Percentiles rank a stretch among this genome's conserved stretches.
Conservation (phyloP, 768 basidiomycete species). For the Coprinellus micaceus region DNA sequence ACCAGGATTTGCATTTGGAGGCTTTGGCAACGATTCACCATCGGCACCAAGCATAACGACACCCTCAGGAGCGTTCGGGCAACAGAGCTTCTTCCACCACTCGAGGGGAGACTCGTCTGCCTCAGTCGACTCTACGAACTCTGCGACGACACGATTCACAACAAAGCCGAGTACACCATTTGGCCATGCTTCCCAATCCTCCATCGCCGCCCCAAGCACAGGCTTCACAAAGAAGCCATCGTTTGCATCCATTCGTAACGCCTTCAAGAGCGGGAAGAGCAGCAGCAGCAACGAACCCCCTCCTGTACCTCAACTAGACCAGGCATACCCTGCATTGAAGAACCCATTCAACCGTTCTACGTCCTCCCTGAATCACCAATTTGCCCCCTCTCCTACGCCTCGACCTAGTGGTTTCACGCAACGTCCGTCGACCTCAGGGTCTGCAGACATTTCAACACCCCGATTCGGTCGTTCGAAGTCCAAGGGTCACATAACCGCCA, state of each 20-base stretch:
- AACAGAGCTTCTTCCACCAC: constrained; percentile 68
- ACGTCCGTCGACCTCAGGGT: constrained; percentile 60
- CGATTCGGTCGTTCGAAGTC: constrained; percentile 37
- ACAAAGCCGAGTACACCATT: constrained; percentile 51
- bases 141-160: constrained; percentile 49
- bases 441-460: constrained; percentile 31
- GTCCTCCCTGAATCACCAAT: constrained; percentile 62
- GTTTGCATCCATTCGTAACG: constrained; percentile 83
- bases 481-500: constrained; percentile 57
- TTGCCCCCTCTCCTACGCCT: constrained; percentile 24
- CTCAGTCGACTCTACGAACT: constrained; percentile 72
- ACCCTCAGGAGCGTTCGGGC: constrained; percentile 47
- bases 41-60: constrained; percentile 67
- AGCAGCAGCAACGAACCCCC: constrained; percentile 51
- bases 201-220: constrained; percentile 54
- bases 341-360: constrained; percentile 82
- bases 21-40: constrained; percentile 43
- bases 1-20: constrained; percentile 44
- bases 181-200: constrained; percentile 70
- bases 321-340: constrained; percentile 64
- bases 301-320: constrained; percentile 69
- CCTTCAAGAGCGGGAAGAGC: constrained; percentile 70
- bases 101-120: constrained; percentile 73
- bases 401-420: constrained; percentile 28
- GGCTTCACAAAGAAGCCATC: constrained; percentile 76